Evolutionary conservation across 768 basidiomycete genomes (phyloP).

Genomic region (Phanerodontia chrysosporium): DNA sequence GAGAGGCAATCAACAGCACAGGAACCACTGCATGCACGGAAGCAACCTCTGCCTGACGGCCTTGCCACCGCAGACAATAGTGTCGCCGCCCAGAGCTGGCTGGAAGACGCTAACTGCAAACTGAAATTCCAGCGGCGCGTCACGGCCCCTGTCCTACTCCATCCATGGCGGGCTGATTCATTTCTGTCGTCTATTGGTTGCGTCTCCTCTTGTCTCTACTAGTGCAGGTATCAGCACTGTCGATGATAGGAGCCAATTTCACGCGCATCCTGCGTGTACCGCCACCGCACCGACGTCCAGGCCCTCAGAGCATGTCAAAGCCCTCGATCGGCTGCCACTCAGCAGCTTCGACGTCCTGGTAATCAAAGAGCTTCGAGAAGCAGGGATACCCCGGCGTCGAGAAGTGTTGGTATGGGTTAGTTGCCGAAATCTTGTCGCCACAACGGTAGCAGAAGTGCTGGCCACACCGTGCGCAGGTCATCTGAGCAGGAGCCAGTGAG

Average conservation of each 20-base stretch:
- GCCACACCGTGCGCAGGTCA: slow-evolving; percentile 72
- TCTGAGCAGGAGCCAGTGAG: slow-evolving; percentile 36
- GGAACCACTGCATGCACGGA: too few relatives aligned
- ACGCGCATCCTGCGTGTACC: not conserved
- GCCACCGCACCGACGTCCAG: not conserved
- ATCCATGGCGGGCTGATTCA: not conserved
- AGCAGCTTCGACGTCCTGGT: slow-evolving; percentile 30
- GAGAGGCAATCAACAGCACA: too few relatives aligned
- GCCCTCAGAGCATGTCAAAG: slow-evolving; percentile 25
- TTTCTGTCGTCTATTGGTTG: not conserved
- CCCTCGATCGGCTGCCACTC: slow-evolving; percentile 47
- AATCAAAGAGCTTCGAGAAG: slow-evolving; percentile 66
- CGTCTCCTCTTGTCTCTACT: not conserved
- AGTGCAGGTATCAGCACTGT: not conserved
- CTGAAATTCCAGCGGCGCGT: not conserved
- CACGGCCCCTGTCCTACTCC: not conserved
- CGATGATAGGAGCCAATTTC: not conserved
- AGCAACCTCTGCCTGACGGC: too few relatives aligned
- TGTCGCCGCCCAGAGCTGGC: too few relatives aligned
- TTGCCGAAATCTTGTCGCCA: slow-evolving; percentile 44
- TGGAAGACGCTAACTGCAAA: too few relatives aligned
- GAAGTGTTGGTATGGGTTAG: slow-evolving; percentile 68
- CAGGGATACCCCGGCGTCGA: slow-evolving; percentile 48
- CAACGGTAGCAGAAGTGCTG: slow-evolving; percentile 85
- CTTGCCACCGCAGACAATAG: too few relatives aligned